Evolutionary conservation across 2,329 filamentous ascomycete species (phyloP).

Genomic region (Dothistroma septosporum): DNA sequence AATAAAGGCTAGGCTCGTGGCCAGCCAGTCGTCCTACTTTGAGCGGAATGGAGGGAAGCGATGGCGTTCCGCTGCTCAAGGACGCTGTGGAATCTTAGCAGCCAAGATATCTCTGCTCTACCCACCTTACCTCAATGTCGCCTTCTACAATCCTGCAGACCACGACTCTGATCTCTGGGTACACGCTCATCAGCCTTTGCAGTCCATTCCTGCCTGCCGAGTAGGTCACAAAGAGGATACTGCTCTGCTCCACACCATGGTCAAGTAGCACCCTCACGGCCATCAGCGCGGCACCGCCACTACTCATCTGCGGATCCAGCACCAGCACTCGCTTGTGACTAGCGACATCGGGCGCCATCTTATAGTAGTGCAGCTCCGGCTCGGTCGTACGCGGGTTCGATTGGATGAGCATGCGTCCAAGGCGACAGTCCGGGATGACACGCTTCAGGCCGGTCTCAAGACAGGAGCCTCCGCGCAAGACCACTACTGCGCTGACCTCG

Average conservation of each 20-base stretch:
- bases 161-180: conserved; percentile 80
- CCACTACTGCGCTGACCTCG: conserved; percentile 75
- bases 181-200: conserved; percentile 81
- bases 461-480: conserved; percentile 82
- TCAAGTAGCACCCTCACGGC: conserved; percentile 93
- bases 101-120: conserved; percentile 86
- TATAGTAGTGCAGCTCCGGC: conserved; percentile 86
- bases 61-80: too few relatives aligned
- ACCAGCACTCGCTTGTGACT: conserved; percentile 77
- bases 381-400: conserved; percentile 76
- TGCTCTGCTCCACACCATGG: conserved; percentile 78
- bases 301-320: conserved; percentile 91
- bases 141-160: conserved; percentile 70
- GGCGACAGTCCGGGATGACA: conserved; percentile 88
- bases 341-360: conserved; percentile 69
- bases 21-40: too few relatives aligned
- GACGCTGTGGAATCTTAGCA: conserved; percentile 51
- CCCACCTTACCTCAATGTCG: conserved; percentile 81
- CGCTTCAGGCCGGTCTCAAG: conserved; percentile 84
- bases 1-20: too few relatives aligned
- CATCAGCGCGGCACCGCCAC: conserved; percentile 82
- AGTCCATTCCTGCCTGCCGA: conserved; percentile 80
- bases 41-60: too few relatives aligned
- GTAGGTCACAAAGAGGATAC: conserved; percentile 90
- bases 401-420: conserved; percentile 84